Evolutionary conservation across 306 rosid species (phyloP).

Genomic region (Arachis stenosperma): DNA sequence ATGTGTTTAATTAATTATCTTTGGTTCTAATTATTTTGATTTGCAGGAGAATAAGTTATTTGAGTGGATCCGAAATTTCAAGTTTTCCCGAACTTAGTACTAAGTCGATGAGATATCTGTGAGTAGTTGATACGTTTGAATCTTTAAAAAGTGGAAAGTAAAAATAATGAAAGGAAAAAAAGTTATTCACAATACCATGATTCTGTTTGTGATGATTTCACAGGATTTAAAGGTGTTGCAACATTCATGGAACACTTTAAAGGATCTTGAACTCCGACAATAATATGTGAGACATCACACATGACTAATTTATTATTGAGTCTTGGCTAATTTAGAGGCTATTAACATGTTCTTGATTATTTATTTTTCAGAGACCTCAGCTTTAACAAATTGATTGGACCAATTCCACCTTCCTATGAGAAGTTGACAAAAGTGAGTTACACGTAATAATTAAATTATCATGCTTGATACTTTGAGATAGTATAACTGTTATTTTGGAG

Average conservation of each 20-base stretch:
- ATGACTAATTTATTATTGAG: too few species aligned
- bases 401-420: conserved; percentile 51
- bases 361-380: conserved; percentile 74
- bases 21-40: conserved; percentile 21
- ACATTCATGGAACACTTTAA: conserved; percentile 51
- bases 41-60: conserved; percentile 78
- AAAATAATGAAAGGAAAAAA: background rate
- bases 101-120: conserved; percentile 46
- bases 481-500: too few species aligned
- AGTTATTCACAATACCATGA: background rate
- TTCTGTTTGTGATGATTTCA: conserved; percentile 30
- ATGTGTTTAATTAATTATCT: conserved; percentile 18
- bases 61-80: conserved; percentile 56
- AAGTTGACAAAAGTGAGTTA: conserved; percentile 19
- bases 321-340: too few species aligned
- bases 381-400: conserved; percentile 68
- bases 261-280: too few species aligned
- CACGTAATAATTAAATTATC: conserved; percentile 50
- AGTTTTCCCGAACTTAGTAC: conserved; percentile 54
- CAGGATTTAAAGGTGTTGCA: conserved; percentile 79
- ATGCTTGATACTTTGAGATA: too few species aligned
- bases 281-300: too few species aligned
- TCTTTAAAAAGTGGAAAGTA: background rate
- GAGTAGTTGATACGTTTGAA: conserved; percentile 44
- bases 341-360: conserved; percentile 8